These are phyloP conservation scores for Sordaria brevicollis DNA, from an alignment of 495 filamentous ascomycete species.

Conservation along the genomic window DNA sequence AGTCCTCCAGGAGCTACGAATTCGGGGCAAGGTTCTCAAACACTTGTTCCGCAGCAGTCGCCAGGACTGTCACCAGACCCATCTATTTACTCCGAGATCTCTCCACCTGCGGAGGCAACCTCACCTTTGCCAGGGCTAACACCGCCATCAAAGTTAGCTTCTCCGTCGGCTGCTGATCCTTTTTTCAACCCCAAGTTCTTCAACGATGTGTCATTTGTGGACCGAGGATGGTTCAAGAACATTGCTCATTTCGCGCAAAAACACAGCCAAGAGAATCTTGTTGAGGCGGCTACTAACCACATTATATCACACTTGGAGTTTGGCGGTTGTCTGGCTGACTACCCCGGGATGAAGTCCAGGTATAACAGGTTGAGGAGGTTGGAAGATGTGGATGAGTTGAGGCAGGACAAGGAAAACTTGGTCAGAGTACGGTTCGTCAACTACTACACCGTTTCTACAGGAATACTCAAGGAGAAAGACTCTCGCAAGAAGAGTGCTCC, in stretches of 20 bases:
- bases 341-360: constrained; percentile 52
- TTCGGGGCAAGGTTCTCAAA: constrained; percentile 2
- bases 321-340: constrained; percentile 71
- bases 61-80: constrained; percentile 19
- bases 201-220: constrained; percentile 57
- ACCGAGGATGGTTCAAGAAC: constrained; percentile 55
- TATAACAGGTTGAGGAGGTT: constrained; percentile 56
- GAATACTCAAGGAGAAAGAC: constrained; percentile 39
- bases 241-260: constrained; percentile 72
- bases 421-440: constrained; percentile 67
- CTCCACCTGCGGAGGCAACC: constrained; percentile 15
- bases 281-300: constrained; percentile 58
- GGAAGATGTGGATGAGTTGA: constrained; percentile 53
- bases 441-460: constrained; percentile 81
- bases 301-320: constrained; percentile 76
- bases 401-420: background rate
- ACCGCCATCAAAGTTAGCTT: constrained; percentile 10
- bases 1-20: constrained; percentile 18
- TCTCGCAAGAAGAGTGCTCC: background rate
- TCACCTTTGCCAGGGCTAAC: constrained; percentile 11
- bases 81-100: constrained; percentile 26
- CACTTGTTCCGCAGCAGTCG: background rate
- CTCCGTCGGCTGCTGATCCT: constrained; percentile 32
- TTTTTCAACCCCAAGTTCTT: constrained; percentile 63
- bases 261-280: constrained; percentile 54